Conservation (phyloP, 2,329 filamentous ascomycete genomes). For the Spiromastix sp. region DNA sequence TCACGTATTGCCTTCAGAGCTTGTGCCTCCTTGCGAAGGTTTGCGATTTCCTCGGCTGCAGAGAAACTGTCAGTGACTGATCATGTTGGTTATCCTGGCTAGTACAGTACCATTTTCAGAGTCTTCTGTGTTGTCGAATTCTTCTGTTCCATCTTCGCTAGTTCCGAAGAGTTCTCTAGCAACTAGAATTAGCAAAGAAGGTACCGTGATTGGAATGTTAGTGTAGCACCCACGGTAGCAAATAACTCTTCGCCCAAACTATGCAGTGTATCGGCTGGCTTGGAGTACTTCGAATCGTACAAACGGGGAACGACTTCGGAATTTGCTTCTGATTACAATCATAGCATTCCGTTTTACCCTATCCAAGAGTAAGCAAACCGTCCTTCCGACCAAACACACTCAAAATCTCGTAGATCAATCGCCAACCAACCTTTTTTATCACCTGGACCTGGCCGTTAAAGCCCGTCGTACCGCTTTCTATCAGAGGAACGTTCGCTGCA, state of each 20-base stretch:
- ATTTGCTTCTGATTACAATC: slow-evolving; percentile 85
- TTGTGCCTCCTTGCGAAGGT: slow-evolving; percentile 71
- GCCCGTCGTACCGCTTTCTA: slow-evolving; percentile 94
- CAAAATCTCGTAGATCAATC: no score
- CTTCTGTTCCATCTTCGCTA: slow-evolving; percentile 73
- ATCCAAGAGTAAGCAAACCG: no score
- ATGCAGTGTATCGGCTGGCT: slow-evolving; percentile 98
- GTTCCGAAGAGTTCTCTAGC: slow-evolving; percentile 73
- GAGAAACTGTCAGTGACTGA: slow-evolving; percentile 12
- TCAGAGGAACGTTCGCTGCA: slow-evolving; percentile 76
- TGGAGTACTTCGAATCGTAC: slow-evolving; percentile 92
- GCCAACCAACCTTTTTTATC: slow-evolving; percentile 69
- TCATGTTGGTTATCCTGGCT: background rate
- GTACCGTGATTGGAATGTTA: background rate
- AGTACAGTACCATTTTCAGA: slow-evolving; percentile 59
- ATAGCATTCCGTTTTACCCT: slow-evolving; percentile 84
- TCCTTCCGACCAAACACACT: no score
- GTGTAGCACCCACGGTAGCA: slow-evolving; percentile 54
- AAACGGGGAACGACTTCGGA: slow-evolving; percentile 89
- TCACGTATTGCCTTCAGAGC: slow-evolving; percentile 74
- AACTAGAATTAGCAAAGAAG: slow-evolving; percentile 17
- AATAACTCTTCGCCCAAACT: slow-evolving; percentile 95
- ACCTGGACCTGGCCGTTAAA: slow-evolving; percentile 98
- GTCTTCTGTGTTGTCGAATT: slow-evolving; percentile 70
- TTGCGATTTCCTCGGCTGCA: slow-evolving; percentile 67